A percentile compares a stretch with the other conserved stretches of the same genome.
Evolutionary conservation across 2,329 filamentous ascomycete species (phyloP).

Genomic region (Chaetothyriales sp.): DNA sequence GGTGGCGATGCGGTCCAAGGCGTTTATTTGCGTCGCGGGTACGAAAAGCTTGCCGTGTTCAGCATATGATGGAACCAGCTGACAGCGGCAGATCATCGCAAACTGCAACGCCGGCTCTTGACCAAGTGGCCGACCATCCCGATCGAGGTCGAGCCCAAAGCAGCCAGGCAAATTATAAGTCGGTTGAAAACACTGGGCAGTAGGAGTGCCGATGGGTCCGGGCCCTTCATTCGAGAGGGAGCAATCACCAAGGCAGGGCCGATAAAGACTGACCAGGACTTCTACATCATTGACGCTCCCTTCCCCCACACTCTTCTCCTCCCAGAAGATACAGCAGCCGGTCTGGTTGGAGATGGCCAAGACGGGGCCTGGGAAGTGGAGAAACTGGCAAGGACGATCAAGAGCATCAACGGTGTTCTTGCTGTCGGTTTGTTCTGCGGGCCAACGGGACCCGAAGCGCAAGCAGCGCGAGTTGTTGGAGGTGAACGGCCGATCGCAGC

Average conservation of each 20-base stretch:
- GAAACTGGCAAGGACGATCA: conserved; percentile 56
- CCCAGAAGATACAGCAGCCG: conserved; percentile 37
- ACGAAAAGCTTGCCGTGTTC: conserved; percentile 19
- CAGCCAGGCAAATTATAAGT: conserved; percentile 59
- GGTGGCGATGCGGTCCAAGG: conserved; percentile 67
- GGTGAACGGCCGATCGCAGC: conserved; percentile 85
- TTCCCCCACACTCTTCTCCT: conserved; percentile 56
- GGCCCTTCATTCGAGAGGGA: conserved; percentile 47
- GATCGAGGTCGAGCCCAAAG: conserved; percentile 81
- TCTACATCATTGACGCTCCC: conserved; percentile 83
- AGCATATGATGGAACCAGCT: neutral
- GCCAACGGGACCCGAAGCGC: conserved; percentile 56
- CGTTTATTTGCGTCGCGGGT: conserved; percentile 79
- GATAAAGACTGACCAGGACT: conserved; percentile 69
- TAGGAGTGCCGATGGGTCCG: conserved; percentile 38
- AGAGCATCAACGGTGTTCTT: conserved; percentile 69
- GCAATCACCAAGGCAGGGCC: conserved; percentile 66
- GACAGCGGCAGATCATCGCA: conserved; percentile 59
- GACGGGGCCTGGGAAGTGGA: conserved; percentile 68
- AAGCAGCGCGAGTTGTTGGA: conserved; percentile 44
- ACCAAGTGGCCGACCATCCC: conserved; percentile 71
- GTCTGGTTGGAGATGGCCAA: conserved; percentile 38
- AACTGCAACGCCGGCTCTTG: conserved; percentile 62
- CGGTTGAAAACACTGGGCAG: conserved; percentile 62
- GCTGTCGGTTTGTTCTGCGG: conserved; percentile 88